Evolutionary conservation across 257 asterid species (phyloP).

Genomic region (Leptodermis oblonga): DNA sequence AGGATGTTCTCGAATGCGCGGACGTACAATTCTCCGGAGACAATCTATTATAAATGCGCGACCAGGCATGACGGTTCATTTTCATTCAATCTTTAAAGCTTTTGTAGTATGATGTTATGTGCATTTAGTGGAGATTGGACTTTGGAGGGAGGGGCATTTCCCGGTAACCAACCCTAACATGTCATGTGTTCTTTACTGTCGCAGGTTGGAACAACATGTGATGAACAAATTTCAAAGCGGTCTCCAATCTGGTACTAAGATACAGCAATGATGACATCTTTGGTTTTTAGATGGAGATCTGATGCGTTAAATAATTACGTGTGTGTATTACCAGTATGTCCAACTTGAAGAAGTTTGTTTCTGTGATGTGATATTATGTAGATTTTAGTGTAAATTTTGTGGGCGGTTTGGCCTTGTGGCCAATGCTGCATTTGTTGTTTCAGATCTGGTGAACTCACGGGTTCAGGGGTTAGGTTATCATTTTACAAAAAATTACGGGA

Average conservation of each 20-base stretch:
- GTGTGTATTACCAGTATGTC: too few species aligned
- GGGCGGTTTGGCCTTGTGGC: too few species aligned
- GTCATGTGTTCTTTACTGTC: not conserved
- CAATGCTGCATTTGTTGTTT: too few species aligned
- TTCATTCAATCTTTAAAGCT: not conserved
- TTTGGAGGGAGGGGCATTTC: not conserved
- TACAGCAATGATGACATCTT: slow-evolving; percentile 35
- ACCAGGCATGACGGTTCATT: slow-evolving; percentile 53
- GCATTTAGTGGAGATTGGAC: not conserved
- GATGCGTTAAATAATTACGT: not conserved
- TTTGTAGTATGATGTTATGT: not conserved
- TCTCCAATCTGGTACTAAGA: slow-evolving; percentile 63
- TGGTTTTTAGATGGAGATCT: not conserved
- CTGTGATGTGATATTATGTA: not conserved
- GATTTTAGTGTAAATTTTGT: too few species aligned
- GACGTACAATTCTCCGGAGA: slow-evolving; percentile 90
- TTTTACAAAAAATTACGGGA: too few species aligned
- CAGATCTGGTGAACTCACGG: too few species aligned
- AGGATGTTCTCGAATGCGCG: slow-evolving; percentile 95
- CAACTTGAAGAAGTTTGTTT: too few species aligned
- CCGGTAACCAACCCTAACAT: not conserved
- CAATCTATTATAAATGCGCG: slow-evolving; percentile 83
- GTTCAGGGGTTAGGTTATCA: too few species aligned
- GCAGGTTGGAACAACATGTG: slow-evolving; percentile 78
- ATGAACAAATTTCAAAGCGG: slow-evolving; percentile 76